Evolutionary conservation across 164 flowering plant genomes (phyloP).

Genomic region (Stephania yunnanensis): DNA sequence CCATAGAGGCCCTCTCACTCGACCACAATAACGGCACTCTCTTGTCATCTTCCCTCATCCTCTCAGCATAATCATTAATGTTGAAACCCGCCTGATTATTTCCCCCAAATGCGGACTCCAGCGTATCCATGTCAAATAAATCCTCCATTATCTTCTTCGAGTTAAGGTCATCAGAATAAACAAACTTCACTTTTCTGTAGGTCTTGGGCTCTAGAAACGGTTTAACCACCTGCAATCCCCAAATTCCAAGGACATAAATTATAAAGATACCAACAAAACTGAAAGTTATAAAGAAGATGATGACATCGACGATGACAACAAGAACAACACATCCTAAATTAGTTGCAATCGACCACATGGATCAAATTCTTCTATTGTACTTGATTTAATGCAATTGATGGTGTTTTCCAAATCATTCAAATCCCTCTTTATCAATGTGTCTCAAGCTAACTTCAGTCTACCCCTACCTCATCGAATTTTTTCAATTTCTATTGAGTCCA

Average conservation of each 20-base stretch:
- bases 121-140: constrained; percentile 64
- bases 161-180: constrained; percentile 56
- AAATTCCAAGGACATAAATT: background rate
- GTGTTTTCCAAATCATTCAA: no score
- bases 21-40: constrained; percentile 49
- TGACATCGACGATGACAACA: no score
- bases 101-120: constrained; percentile 85
- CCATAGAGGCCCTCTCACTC: constrained; percentile 16
- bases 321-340: no score
- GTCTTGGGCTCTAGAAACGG: constrained; percentile 90
- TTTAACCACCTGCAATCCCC: constrained; percentile 59
- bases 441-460: no score
- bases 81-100: constrained; percentile 46
- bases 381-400: no score
- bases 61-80: constrained; percentile 58
- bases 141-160: constrained; percentile 68
- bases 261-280: background rate
- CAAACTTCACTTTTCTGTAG: constrained; percentile 74
- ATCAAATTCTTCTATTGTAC: no score
- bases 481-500: no score
- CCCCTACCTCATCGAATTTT: no score
- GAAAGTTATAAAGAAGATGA: background rate
- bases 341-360: no score
- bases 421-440: no score
- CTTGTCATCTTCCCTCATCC: constrained; percentile 83